Evolutionary conservation across 2,329 filamentous ascomycete species (phyloP), one percentile per base, ranked within the genome.

Genomic region (Stagonosporopsis chrysanthemi): DNA sequence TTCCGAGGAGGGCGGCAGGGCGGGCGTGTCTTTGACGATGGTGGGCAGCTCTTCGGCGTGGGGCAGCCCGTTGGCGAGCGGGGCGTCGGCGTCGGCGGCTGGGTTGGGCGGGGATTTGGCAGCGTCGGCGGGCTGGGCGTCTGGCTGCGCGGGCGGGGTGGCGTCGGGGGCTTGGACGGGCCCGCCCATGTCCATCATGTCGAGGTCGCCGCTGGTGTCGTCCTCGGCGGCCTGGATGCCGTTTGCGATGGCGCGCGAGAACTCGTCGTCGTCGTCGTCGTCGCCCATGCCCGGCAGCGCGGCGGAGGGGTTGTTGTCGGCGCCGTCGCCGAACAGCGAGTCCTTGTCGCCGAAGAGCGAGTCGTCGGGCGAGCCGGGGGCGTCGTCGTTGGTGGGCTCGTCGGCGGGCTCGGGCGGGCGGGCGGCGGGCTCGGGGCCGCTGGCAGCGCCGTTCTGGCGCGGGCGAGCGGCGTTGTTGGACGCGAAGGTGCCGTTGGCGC

Each of bases 321-420:
- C 75, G 51, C 85, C 89, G 64, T 96, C 92, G 2, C 94, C 95
- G 73, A 98, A 99, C 1, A 99, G 81, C 2, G 92, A 96, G 43
- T 92, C 92, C 0, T 71, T 73, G 51, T 76, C 73, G 41, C 94
- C 95, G 72, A 98, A 99, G 1, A 99, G 82, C 2, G 92, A 96
- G 60, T 94, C 90, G 11, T 88, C 86, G 0, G 89, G 91, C 35
- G 88, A 81, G 66, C 87, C 81, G 72, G 83, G 73, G 22, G 83
- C 85, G 68, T 90, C 87, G 35, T 85, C 85, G 17, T 81, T 81
- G 26, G 78, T 79, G 40, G 38, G 77, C 31, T 73, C 74, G 19
- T 68, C 70, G 52, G 65, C 69, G 45, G 42, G 53, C 53, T 63
- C 52, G 46, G 40, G 56, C n/a, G 54, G n/a, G 38, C 66, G 75